Percentiles rank a stretch among this genome's conserved stretches.
phyloP scores from a whole-genome alignment of 2,329 filamentous ascomycete species.

The Apiospora koreana region DNA sequence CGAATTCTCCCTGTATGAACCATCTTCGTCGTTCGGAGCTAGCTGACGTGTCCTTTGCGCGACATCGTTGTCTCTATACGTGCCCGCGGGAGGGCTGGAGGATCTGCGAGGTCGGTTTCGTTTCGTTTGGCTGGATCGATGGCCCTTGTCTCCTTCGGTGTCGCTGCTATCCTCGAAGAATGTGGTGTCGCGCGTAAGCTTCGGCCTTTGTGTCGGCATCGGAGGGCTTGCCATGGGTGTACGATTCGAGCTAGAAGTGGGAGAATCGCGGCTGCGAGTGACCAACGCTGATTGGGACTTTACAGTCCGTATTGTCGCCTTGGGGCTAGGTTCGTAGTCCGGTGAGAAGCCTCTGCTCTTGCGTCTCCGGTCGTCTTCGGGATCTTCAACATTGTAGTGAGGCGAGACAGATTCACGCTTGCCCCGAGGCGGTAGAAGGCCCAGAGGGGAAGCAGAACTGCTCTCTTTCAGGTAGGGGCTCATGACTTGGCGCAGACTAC shows the following conservation, averaged over 20 bases:
- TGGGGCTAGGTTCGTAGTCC: slow-evolving; percentile 72
- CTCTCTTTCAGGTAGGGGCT: slow-evolving; percentile 67
- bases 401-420: slow-evolving; percentile 23
- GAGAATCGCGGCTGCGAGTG: slow-evolving; percentile 25
- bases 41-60: not conserved
- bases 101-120: not conserved
- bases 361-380: slow-evolving; percentile 17
- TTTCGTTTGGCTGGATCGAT: not conserved
- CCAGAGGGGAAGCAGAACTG: slow-evolving; percentile 19
- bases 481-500: slow-evolving; percentile 85
- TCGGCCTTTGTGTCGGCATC: slow-evolving; percentile 25
- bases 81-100: not conserved
- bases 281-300: slow-evolving; percentile 44
- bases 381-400: slow-evolving; percentile 23
- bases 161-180: slow-evolving; percentile 56
- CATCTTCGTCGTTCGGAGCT: not conserved
- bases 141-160: slow-evolving; percentile 35
- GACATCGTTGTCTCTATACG: not conserved
- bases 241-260: slow-evolving; percentile 17
- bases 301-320: slow-evolving; percentile 70
- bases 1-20: not conserved
- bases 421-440: slow-evolving; percentile 20
- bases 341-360: slow-evolving; percentile 64
- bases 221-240: slow-evolving; percentile 24
- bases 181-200: slow-evolving; percentile 38